Conservation (phyloP, 2,329 filamentous ascomycete species). For the Arthrinium puccinioides region DNA sequence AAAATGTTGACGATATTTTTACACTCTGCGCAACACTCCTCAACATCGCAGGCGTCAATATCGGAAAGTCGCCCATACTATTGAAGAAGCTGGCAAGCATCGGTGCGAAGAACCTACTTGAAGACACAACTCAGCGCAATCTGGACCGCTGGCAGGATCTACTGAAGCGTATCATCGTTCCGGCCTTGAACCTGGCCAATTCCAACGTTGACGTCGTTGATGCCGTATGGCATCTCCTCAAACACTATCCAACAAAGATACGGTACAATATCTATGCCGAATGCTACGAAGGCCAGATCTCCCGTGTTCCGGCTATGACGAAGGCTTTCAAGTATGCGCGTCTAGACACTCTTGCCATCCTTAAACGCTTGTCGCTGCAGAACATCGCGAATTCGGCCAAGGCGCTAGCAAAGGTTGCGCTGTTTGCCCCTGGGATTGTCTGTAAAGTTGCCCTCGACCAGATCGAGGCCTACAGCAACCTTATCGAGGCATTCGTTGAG, state of each 20-base stretch:
- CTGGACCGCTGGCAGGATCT: constrained; percentile 75
- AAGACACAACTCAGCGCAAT: constrained; percentile 66
- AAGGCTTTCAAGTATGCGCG: constrained; percentile 70
- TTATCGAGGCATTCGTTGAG: constrained; percentile 91
- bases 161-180: constrained; percentile 76
- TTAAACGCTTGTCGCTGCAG: constrained; percentile 84
- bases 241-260: constrained; percentile 65
- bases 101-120: constrained; percentile 64
- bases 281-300: constrained; percentile 78
- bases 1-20: constrained; percentile 85
- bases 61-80: constrained; percentile 74
- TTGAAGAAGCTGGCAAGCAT: constrained; percentile 81
- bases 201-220: constrained; percentile 79
- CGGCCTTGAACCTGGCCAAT: constrained; percentile 78
- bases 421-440: constrained; percentile 83
- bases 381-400: constrained; percentile 84
- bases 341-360: constrained; percentile 72
- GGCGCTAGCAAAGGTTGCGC: constrained; percentile 84
- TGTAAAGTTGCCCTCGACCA: constrained; percentile 85
- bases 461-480: constrained; percentile 88
- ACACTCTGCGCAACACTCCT: constrained; percentile 76
- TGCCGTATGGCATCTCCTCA: constrained; percentile 78
- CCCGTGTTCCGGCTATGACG: constrained; percentile 69
- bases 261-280: constrained; percentile 89
- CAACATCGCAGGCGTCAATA: constrained; percentile 79